Evolutionary conservation across 805 yeast genomes (phyloP), one percentile per base, ranked within the genome.

Genomic region (Zygosaccharomyces bailii): DNA sequence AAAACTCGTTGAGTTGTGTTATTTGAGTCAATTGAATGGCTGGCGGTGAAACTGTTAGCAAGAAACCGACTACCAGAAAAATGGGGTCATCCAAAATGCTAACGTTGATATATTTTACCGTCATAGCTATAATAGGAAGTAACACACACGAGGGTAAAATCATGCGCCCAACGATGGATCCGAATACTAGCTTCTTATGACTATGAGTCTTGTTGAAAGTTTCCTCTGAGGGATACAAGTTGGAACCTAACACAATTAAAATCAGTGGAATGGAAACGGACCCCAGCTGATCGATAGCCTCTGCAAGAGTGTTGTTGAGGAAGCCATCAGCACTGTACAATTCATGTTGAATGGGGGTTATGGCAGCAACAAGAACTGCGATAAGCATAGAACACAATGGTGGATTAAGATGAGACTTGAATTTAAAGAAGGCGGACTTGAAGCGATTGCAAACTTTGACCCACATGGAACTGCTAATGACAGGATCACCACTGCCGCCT

Each of bases 21-120:
- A 85, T 85, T 60, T 85, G 95, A 18, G 89, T 82, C 45, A 85
- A 69, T 64, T 85, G 95, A 52, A 85, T 84, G 4, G 91, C 93
- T 2, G 95, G 93, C 2, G 95, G 93, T 1, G 89, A 78, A 2
- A 84, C 78, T 1, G 90, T 84, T 50, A 85, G 72, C 23, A 85
- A 72, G 57, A 85, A 85, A 8, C 87, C 80, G 34, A 86, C 90
- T 48, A 85, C 79, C 55, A 85, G 68, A 56, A 85, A 85, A 33
- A 85, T 85, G 29, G 95, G 95, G 61, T 85, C 95, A 60, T 82
- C 88, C 61, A 85, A 68, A 27, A 85, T 83, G 42, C 88, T 80
- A 14, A 80, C 73, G 24, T 76, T 75, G 50, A 84, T 67, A 56
- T 74, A 79, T 63, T 80, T 83, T 37, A 82, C 90, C 44, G 77